Base-by-base conservation (phyloP, 129 eudicot genomes). In the Smallanthus sonchifolius region DNA sequence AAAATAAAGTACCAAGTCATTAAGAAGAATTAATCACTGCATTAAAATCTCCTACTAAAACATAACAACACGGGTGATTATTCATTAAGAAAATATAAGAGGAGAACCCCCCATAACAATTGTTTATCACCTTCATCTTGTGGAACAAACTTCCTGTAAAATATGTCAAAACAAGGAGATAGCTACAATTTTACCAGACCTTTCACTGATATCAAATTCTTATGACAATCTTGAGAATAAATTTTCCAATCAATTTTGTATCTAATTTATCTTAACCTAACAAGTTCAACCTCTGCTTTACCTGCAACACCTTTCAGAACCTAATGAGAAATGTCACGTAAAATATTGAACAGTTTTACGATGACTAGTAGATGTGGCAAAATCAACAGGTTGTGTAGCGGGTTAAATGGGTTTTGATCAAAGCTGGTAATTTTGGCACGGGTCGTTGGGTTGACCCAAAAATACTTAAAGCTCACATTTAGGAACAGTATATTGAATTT, bases 231-330 rank as follows among this genome's bases (percentile, higher is more conserved):
- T 54, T 82, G 88, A 9, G 97, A 91, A 78, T 75, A 77, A 65
- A 64, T 32, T 77, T 86, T 94, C 73, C 77, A 85, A 43, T 94
- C 99, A 78, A 94, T 78, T 87, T 94, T 94, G 81, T 81, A 82
- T 73, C 86, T 94, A 43, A 94, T 91, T 42, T 94, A 97, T 72
- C 99, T 85, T 61, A 94, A 77, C 78, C 94, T 86, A 66, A 94
- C 96, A 60, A 91, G 90, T 44, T 80, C 93, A 69, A 94, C 97
- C 69, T 87, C 97, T 7, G 97, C 93, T 77, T 92, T 89, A 65
- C 91, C 97, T 30, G 96, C 96, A 19, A 85, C 91, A 44, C 97
- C 99, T 78, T 94, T 94, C 24, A 94, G 90, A 48, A 94, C 96
- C 97, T 90, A 84, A 39, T 64, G 68, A 72, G 4, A 73, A 66